Percentiles rank a stretch among this genome's conserved stretches.
Conservation (phyloP, 2,329 filamentous ascomycete genomes). For the Venturia pyrina region DNA sequence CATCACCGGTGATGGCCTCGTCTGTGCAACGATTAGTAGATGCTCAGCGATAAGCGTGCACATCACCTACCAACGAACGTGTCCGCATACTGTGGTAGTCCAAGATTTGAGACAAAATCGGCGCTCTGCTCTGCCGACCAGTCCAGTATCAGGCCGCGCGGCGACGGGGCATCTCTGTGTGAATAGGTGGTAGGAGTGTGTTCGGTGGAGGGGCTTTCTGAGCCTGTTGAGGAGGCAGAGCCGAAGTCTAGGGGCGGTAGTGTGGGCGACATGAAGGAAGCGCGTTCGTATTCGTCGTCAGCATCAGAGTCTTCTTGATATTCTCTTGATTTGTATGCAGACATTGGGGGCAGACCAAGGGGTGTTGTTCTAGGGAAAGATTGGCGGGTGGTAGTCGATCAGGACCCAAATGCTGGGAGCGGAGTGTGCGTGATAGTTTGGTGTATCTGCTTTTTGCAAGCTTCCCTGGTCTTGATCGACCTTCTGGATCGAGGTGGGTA, state of each 20-base stretch:
- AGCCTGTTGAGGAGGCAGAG: slow-evolving; percentile 55
- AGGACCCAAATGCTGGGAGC: slow-evolving; percentile 3
- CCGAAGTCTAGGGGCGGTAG: slow-evolving; percentile 53
- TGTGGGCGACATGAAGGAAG: slow-evolving; percentile 57
- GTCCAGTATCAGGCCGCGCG: slow-evolving; percentile 65
- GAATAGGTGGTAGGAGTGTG: slow-evolving; percentile 74
- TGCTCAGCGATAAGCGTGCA: background rate
- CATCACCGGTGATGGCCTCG: slow-evolving; percentile 89
- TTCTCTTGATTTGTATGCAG: slow-evolving; percentile 32
- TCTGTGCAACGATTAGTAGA: slow-evolving; percentile 43
- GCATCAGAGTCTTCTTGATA: slow-evolving; percentile 72
- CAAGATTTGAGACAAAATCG: slow-evolving; percentile 74
- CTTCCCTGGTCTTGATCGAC: slow-evolving; percentile 5
- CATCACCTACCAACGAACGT: slow-evolving; percentile 63
- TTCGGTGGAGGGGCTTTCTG: slow-evolving; percentile 59
- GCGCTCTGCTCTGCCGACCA: slow-evolving; percentile 84
- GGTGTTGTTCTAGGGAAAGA: background rate
- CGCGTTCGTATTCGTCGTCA: slow-evolving; percentile 75
- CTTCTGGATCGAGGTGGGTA: background rate
- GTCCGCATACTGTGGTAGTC: slow-evolving; percentile 72
- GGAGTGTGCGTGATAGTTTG: background rate
- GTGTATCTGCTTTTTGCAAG: background rate
- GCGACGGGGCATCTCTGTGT: slow-evolving; percentile 57
- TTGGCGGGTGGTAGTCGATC: slow-evolving; percentile 11
- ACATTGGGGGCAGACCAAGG: slow-evolving; percentile 7